Conservation (phyloP, 1,139 yeast species). For the Sugiyamaella paludigena region DNA sequence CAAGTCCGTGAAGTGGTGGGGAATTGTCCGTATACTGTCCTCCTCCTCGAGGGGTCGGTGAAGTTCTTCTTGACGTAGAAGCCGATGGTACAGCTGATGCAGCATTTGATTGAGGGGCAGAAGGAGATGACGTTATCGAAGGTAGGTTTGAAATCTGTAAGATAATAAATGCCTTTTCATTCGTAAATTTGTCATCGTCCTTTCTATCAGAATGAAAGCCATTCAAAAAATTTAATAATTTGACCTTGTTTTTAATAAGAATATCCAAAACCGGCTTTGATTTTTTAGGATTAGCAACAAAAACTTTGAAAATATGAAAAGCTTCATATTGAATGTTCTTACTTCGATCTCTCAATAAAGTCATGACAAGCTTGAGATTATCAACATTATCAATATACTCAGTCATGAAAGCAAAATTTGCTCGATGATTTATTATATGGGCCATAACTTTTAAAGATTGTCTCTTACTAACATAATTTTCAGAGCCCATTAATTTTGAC, state of each 20-base stretch:
- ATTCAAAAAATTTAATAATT: slow-evolving; percentile 63
- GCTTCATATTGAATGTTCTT: slow-evolving; percentile 87
- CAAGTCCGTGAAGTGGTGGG: no score
- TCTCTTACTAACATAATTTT: slow-evolving; percentile 86
- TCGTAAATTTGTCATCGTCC: slow-evolving; percentile 67
- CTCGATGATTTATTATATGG: slow-evolving; percentile 69
- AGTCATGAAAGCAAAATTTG: slow-evolving; percentile 70
- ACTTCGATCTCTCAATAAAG: slow-evolving; percentile 80
- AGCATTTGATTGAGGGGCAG: slow-evolving; percentile 17
- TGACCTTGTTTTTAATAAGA: slow-evolving; percentile 74
- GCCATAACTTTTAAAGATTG: slow-evolving; percentile 81
- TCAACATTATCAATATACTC: slow-evolving; percentile 76
- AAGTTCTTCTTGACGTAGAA: slow-evolving; percentile 17
- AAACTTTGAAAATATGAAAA: slow-evolving; percentile 85
- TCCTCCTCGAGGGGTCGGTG: slow-evolving; percentile 16
- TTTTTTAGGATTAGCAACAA: slow-evolving; percentile 92
- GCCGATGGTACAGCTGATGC: slow-evolving; percentile 19
- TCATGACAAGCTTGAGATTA: slow-evolving; percentile 82
- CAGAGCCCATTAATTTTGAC: slow-evolving; percentile 67
- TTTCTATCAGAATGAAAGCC: slow-evolving; percentile 59
- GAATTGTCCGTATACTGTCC: no score
- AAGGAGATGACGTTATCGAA: slow-evolving; percentile 20
- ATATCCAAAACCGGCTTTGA: slow-evolving; percentile 77
- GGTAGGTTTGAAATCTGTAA: slow-evolving; percentile 64
- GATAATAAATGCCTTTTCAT: slow-evolving; percentile 78